phyloP scores from a whole-genome alignment of 345 rosid genomes.

The Alliaria petiolata region DNA sequence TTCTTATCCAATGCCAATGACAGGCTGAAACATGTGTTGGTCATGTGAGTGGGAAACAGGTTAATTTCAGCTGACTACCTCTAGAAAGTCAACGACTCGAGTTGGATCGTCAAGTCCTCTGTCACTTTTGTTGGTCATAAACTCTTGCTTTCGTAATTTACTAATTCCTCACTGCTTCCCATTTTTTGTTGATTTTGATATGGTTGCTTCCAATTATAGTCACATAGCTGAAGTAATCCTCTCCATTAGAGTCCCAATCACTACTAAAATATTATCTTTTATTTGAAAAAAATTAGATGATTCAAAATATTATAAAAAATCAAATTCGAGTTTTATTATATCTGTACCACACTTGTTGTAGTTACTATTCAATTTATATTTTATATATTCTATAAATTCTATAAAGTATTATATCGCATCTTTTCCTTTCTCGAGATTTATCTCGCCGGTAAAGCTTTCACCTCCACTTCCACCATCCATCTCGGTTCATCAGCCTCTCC shows the following conservation, averaged over 20 bases:
- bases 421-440: too few relatives aligned
- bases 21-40: conserved; percentile 17
- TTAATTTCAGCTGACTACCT: conserved; percentile 5
- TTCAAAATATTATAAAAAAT: too few relatives aligned
- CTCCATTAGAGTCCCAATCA: background rate
- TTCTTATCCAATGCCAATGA: conserved; percentile 16
- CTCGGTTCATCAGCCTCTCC: too few relatives aligned
- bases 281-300: too few relatives aligned
- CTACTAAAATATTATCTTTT: background rate
- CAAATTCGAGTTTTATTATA: too few relatives aligned
- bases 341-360: too few relatives aligned
- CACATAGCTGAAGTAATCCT: background rate
- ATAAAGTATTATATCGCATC: too few relatives aligned
- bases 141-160: conserved; percentile 5
- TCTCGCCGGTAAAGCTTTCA: too few relatives aligned
- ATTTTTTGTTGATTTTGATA: background rate
- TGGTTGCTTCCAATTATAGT: background rate
- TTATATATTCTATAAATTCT: too few relatives aligned
- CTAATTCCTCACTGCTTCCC: background rate
- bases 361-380: too few relatives aligned
- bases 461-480: too few relatives aligned
- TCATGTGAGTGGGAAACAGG: conserved; percentile 21
- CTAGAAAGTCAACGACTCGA: conserved; percentile 14
- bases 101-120: conserved; percentile 8
- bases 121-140: conserved; percentile 17